Percentiles rank a stretch among this genome's conserved stretches.
These are phyloP conservation scores for Zalerion maritima DNA, from an alignment of 495 filamentous ascomycete genomes.

Conservation along the genomic window DNA sequence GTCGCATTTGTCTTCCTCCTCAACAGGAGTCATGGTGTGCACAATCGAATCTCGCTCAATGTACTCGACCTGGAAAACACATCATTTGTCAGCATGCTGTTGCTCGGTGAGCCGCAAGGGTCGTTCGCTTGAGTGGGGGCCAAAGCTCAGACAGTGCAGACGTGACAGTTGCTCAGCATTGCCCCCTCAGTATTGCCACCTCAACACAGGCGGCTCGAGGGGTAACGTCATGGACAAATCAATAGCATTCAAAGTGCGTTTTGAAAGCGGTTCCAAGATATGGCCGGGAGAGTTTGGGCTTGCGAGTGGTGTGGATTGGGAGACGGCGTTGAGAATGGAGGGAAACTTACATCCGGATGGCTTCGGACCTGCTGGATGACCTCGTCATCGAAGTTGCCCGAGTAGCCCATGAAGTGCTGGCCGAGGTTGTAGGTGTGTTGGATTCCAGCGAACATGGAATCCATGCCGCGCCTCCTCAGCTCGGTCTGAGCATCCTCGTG, in stretches of 20 bases:
- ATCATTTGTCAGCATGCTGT: conserved; percentile 12
- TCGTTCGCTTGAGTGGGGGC: too few species aligned
- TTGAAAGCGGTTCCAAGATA: neutral
- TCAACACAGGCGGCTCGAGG: too few species aligned
- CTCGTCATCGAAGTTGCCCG: conserved; percentile 88
- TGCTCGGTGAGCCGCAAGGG: too few species aligned
- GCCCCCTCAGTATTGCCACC: too few species aligned
- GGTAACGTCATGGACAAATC: too few species aligned
- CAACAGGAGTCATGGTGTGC: conserved; percentile 46
- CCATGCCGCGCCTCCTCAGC: conserved; percentile 78
- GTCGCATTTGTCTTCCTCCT: conserved; percentile 14
- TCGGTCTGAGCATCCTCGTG: conserved; percentile 48
- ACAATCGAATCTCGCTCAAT: conserved; percentile 91
- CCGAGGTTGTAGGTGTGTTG: conserved; percentile 94
- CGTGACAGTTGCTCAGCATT: too few species aligned
- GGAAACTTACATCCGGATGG: conserved; percentile 84
- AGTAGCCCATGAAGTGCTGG: conserved; percentile 72
- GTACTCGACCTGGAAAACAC: conserved; percentile 64
- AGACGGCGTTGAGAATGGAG: conserved; percentile 1
- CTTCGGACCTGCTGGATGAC: conserved; percentile 86
- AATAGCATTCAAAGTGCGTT: conserved; percentile 3
- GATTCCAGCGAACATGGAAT: conserved; percentile 67
- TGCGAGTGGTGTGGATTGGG: neutral
- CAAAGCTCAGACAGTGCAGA: too few species aligned
- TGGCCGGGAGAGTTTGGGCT: neutral